Percentiles rank a stretch among this genome's conserved stretches.
Evolutionary conservation across 192 early-diverging fungal species (phyloP).

Genomic region (Linnemannia elongata): DNA sequence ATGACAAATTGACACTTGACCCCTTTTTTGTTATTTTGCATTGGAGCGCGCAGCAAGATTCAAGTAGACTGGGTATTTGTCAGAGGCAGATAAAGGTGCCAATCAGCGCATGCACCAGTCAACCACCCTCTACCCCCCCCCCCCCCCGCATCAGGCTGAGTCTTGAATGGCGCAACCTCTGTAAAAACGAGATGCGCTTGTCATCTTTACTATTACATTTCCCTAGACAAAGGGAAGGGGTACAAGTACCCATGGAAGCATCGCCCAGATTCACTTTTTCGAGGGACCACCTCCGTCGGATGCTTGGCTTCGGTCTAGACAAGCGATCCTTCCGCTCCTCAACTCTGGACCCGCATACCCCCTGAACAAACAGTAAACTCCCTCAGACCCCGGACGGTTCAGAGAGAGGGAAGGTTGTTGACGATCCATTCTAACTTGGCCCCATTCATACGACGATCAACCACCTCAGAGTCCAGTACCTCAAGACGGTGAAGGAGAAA

Average conservation of each 20-base stretch:
- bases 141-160: not conserved
- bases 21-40: not conserved
- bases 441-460: too few relatives aligned
- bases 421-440: too few relatives aligned
- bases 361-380: too few relatives aligned
- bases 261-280: not conserved
- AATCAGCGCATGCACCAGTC: not conserved
- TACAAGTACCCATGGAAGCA: not conserved
- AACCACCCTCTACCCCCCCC: too few relatives aligned
- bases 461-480: too few relatives aligned
- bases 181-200: not conserved
- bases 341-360: too few relatives aligned
- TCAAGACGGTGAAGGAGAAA: too few relatives aligned
- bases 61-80: not conserved
- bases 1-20: not conserved
- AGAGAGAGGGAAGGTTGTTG: not conserved
- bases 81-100: not conserved
- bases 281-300: not conserved
- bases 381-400: too few relatives aligned
- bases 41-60: not conserved
- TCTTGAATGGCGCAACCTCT: not conserved
- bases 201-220: too few relatives aligned
- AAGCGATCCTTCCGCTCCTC: not conserved
- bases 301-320: not conserved
- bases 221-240: not conserved